Base-by-base conservation (phyloP, 768 basidiomycete species). In the Suillus subaureus region DNA sequence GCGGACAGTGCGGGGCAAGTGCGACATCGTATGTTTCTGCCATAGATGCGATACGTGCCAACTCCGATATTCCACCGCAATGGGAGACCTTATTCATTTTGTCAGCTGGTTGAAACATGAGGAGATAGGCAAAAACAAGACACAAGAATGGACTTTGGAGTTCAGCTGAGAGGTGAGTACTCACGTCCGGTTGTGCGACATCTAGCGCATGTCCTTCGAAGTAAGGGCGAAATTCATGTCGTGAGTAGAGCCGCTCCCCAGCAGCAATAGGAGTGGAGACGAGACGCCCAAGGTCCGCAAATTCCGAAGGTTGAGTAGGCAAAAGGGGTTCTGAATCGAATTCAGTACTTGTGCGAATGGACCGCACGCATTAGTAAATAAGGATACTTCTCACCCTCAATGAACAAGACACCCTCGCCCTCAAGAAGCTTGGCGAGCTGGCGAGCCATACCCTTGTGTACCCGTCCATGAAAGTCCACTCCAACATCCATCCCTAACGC, bases 21-120 rank as follows among this genome's bases (percentile, higher is more conserved):
- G 85, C 89, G 61, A 92, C 86, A 67, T 92, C 91, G 71, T 91
- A 91, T 4, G 84, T 87, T 73, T 90, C 87, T 1, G 84, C 83
- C 69, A 89, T 76, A 28, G 81, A 77, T 6, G 88, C 86, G 26
- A 90, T 86, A 51, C 85, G 81, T 51, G 84, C 81, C 6, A 86
- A 75, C 72, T 89, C 87, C 47, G 79, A 79, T 71, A 90, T 89
- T 4, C 87, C 85, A 31, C 88, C 86, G 43, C 86, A 87, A 67
- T 87, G 87, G 1, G 84, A 79, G 23, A 86, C 82, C 85, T 87
- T 63, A 16, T 61, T 43, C 11, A 26, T 40, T 26, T 28, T 11
- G 37, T 58, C 23, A 58, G 57, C 11, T 18, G 2, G 18, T 58
- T 58, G 9, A 21, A 28, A 58, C 39, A 26, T 11, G 21, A 40